phyloP scores from a whole-genome alignment of 805 yeast species.

The Candida xiaguanensis region DNA sequence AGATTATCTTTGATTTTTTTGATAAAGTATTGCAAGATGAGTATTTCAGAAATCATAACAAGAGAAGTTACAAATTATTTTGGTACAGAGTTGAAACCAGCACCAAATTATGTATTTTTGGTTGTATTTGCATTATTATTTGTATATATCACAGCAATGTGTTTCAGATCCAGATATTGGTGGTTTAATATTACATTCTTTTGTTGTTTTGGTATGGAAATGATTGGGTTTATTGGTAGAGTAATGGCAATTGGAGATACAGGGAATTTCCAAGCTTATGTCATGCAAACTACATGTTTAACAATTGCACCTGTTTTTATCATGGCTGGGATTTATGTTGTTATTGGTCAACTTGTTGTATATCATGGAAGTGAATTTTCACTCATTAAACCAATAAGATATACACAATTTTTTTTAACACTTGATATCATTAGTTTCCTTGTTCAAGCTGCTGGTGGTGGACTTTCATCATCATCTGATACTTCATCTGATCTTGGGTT shows the following conservation, averaged over 20 bases:
- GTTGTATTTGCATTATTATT: constrained; percentile 23
- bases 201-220: constrained; percentile 33
- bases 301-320: constrained; percentile 41
- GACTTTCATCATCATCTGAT: constrained; percentile 27
- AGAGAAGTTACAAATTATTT: constrained; percentile 28
- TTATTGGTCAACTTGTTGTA: constrained; percentile 39
- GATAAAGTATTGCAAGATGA: constrained; percentile 18
- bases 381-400: constrained; percentile 40
- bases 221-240: constrained; percentile 37
- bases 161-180: constrained; percentile 29
- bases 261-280: constrained; percentile 17
- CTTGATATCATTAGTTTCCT: constrained; percentile 34
- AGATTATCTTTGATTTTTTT: neutral
- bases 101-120: constrained; percentile 31
- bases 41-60: constrained; percentile 27
- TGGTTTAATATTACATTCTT: constrained; percentile 39
- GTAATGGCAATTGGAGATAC: constrained; percentile 25
- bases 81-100: constrained; percentile 17
- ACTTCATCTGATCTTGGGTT: constrained; percentile 29
- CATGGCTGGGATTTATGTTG: constrained; percentile 40
- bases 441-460: constrained; percentile 41
- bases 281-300: constrained; percentile 32
- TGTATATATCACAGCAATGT: constrained; percentile 23
- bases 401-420: constrained; percentile 38
- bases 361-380: constrained; percentile 36